Evolutionary conservation across 225 moss, liverwort and hornwort species (phyloP).

Genomic region (Rhytidiadelphus loreus): DNA sequence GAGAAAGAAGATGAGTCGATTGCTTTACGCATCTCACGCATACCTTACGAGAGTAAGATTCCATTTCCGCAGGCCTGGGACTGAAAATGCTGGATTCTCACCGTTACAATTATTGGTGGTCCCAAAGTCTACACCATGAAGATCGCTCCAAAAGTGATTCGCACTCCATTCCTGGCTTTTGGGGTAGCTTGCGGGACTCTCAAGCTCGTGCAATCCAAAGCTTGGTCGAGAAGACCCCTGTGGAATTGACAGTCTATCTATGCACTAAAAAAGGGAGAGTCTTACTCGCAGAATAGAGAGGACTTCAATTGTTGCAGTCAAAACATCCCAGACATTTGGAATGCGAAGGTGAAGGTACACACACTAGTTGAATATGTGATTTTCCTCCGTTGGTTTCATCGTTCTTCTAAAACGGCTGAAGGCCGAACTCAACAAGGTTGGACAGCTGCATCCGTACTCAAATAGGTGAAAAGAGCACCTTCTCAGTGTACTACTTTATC

Average conservation of each 20-base stretch:
- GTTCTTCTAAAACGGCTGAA: neutral
- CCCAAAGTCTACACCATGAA: neutral
- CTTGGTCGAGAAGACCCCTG: neutral
- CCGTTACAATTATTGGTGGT: neutral
- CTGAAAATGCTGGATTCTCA: neutral
- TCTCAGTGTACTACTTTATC: neutral
- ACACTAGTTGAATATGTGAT: neutral
- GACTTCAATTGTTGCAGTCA: neutral
- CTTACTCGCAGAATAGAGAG: neutral
- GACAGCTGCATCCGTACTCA: neutral
- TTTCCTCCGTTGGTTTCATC: neutral
- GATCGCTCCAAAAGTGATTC: neutral
- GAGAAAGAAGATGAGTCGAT: neutral
- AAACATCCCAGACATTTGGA: neutral
- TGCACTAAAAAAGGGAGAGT: neutral
- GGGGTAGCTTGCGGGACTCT: neutral
- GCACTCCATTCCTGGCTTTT: neutral
- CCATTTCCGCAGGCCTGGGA: neutral
- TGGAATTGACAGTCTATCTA: neutral
- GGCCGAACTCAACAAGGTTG: conserved; percentile 3
- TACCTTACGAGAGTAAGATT: neutral
- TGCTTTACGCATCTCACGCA: conserved; percentile 5
- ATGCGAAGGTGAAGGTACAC: neutral
- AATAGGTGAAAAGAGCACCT: neutral
- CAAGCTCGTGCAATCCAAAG: neutral